Percentiles rank a stretch among this genome's conserved stretches.
These are phyloP conservation scores for Quercus robur DNA, from an alignment of 306 rosid species.

Conservation along the genomic window DNA sequence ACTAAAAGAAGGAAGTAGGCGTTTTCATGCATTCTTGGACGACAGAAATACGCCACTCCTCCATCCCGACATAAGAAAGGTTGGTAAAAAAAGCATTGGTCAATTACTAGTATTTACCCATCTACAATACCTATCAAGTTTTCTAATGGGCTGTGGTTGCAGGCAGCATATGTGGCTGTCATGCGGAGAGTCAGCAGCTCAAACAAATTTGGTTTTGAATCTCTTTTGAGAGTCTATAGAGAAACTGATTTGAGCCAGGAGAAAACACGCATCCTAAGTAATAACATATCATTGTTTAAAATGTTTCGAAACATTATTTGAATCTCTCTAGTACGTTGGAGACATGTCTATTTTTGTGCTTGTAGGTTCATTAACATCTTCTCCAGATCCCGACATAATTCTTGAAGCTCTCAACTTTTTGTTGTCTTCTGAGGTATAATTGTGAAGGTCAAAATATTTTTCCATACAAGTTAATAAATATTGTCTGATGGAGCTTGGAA, in stretches of 20 bases:
- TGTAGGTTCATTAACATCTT: conserved; percentile 42
- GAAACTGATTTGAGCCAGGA: conserved; percentile 88
- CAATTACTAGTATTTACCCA: conserved; percentile 1
- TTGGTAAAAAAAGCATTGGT: conserved; percentile 27
- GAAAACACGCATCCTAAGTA: conserved; percentile 86
- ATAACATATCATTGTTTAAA: conserved; percentile 3
- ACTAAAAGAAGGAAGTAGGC: conserved; percentile 71
- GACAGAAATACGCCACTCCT: conserved; percentile 80
- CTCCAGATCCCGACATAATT: conserved; percentile 38
- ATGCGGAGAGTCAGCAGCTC: conserved; percentile 60
- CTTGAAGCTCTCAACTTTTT: conserved; percentile 50
- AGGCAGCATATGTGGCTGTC: conserved; percentile 87
- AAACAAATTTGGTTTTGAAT: conserved; percentile 60
- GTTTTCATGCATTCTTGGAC: conserved; percentile 67
- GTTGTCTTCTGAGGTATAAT: conserved; percentile 35
- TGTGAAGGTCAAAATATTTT: conserved; percentile 5
- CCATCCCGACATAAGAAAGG: conserved; percentile 91
- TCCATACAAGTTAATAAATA: neutral
- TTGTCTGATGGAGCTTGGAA: conserved; percentile 21
- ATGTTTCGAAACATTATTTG: neutral
- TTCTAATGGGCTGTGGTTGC: conserved; percentile 33
- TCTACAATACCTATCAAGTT: conserved; percentile 15
- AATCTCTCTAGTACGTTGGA: neutral
- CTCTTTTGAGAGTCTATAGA: conserved; percentile 72
- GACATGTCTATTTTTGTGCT: neutral